Conservation (phyloP, 495 filamentous ascomycete species). For the Hypomontagnella submonticulosa region DNA sequence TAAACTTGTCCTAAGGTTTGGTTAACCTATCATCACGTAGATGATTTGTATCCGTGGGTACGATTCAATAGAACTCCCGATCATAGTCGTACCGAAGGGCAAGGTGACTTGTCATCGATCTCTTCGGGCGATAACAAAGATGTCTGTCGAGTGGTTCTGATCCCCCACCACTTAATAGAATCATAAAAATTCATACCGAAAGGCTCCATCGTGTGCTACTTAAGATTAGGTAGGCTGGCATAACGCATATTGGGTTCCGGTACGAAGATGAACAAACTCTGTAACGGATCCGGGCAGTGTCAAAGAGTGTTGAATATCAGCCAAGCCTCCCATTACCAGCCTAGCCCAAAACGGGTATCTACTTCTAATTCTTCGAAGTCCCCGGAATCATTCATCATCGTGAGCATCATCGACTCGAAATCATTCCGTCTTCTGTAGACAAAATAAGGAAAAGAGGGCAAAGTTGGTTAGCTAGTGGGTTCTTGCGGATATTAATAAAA, state of each 20-base stretch:
- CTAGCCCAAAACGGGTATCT: slow-evolving; percentile 6
- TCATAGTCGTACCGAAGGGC: slow-evolving; percentile 3
- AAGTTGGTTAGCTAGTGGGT: slow-evolving; percentile 23
- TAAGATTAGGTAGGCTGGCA: slow-evolving; percentile 17
- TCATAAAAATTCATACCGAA: slow-evolving; percentile 15
- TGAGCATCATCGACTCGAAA: slow-evolving; percentile 28
- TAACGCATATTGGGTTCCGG: neutral
- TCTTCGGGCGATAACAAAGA: slow-evolving; percentile 4
- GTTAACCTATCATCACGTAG: slow-evolving; percentile 4
- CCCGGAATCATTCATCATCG: slow-evolving; percentile 24
- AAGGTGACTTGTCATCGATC: slow-evolving; percentile 20
- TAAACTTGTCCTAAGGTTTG: slow-evolving; percentile 4
- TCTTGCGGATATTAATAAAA: slow-evolving; percentile 19
- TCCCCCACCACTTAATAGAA: slow-evolving; percentile 14
- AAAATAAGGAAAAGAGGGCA: neutral
- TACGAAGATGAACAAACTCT: too few relatives aligned
- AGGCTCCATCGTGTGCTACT: slow-evolving; percentile 20
- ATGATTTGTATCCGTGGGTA: slow-evolving; percentile 3
- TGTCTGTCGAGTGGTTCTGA: slow-evolving; percentile 5
- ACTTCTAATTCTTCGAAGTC: neutral
- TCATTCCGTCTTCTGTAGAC: neutral
- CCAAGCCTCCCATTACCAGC: neutral
- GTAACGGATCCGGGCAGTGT: too few relatives aligned
- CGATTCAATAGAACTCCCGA: slow-evolving; percentile 20
- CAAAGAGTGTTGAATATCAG: neutral